These are phyloP conservation scores for Spergularia azorica DNA, from an alignment of 179 eudicot species.

Conservation along the genomic window DNA sequence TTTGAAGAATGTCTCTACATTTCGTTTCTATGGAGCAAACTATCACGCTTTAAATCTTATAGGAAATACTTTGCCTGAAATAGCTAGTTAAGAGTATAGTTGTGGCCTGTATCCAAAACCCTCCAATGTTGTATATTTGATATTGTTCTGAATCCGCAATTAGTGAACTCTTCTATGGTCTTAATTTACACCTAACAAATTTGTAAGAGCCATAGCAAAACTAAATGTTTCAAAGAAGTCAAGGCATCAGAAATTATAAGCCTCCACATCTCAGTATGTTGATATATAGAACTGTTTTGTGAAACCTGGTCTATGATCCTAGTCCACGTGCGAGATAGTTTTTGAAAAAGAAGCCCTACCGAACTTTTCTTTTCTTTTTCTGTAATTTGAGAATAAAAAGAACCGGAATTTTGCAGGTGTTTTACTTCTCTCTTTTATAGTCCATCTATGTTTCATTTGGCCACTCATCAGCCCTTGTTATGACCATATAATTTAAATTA, in stretches of 20 bases:
- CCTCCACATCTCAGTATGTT: not conserved
- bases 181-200: too few species aligned
- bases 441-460: not conserved
- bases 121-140: too few species aligned
- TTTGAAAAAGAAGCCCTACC: not conserved
- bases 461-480: not conserved
- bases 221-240: not conserved
- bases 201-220: too few species aligned
- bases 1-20: too few species aligned
- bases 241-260: not conserved
- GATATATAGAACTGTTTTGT: not conserved
- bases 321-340: not conserved
- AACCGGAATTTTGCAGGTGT: not conserved
- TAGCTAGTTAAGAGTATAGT: too few species aligned
- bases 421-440: not conserved
- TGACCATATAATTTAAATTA: not conserved
- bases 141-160: too few species aligned
- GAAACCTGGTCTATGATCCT: conserved; percentile 9
- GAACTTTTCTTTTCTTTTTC: not conserved
- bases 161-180: too few species aligned
- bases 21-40: too few species aligned
- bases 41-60: too few species aligned
- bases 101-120: too few species aligned
- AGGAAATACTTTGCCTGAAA: too few species aligned
- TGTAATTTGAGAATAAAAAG: not conserved